phyloP scores from a whole-genome alignment of 371 early-diverging fungal species.

The Mucor circinelloides region DNA sequence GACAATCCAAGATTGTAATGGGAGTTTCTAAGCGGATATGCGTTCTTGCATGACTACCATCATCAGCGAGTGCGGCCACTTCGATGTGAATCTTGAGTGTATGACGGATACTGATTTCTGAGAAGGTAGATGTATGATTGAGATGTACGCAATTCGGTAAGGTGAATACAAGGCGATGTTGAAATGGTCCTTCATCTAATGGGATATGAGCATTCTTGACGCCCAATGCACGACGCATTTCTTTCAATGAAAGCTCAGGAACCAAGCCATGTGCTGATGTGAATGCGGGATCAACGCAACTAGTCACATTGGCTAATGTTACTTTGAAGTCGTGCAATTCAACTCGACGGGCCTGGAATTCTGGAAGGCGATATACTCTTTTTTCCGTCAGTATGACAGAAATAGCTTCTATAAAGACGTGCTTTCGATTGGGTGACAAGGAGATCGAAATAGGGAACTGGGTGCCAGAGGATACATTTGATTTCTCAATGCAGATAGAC shows the following conservation, averaged over 20 bases:
- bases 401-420: constrained; percentile 31
- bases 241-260: constrained; percentile 16
- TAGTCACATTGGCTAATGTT: constrained; percentile 10
- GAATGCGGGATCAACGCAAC: constrained; percentile 19
- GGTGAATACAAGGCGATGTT: constrained; percentile 27
- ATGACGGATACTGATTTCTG: constrained; percentile 32
- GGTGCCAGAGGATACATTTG: constrained; percentile 35
- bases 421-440: constrained; percentile 28
- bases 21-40: constrained; percentile 46
- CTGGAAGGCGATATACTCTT: constrained; percentile 31
- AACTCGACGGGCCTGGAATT: constrained; percentile 29
- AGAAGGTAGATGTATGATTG: constrained; percentile 34
- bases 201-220: constrained; percentile 37
- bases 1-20: constrained; percentile 49
- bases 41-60: background rate
- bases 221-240: constrained; percentile 24
- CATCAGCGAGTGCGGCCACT: background rate
- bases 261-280: constrained; percentile 6
- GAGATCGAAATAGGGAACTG: constrained; percentile 30
- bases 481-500: constrained; percentile 34
- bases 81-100: constrained; percentile 31
- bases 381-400: constrained; percentile 33
- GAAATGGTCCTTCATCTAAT: constrained; percentile 24
- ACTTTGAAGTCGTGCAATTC: constrained; percentile 34
- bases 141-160: constrained; percentile 34